Evolutionary conservation across 768 basidiomycete species (phyloP).

Genomic region (Inosperma sp.): DNA sequence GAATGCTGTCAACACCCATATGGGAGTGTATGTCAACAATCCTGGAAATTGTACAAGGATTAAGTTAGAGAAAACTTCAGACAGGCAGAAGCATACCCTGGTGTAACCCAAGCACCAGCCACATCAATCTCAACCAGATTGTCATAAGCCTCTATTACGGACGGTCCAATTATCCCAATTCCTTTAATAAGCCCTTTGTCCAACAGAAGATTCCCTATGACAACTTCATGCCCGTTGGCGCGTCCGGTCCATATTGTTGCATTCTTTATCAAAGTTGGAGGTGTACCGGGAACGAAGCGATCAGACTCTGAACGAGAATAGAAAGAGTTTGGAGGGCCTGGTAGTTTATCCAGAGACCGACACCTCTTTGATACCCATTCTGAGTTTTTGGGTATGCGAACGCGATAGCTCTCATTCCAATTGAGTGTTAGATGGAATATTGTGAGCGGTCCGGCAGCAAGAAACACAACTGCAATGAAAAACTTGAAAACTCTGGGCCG

Average conservation of each 20-base stretch:
- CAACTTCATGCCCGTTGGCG: constrained; percentile 48
- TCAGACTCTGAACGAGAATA: constrained; percentile 46
- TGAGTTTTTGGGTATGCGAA: constrained; percentile 35
- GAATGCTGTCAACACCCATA: constrained; percentile 36
- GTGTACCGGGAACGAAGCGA: constrained; percentile 58
- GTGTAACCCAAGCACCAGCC: constrained; percentile 69
- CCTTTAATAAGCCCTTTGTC: constrained; percentile 53
- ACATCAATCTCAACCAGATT: constrained; percentile 45
- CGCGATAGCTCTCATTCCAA: constrained; percentile 15
- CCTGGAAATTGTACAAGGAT: constrained; percentile 16
- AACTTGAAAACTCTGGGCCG: constrained; percentile 15
- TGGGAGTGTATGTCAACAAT: constrained; percentile 53
- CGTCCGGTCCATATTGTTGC: constrained; percentile 64
- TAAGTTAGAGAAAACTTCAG: background rate
- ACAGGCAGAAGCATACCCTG: constrained; percentile 40
- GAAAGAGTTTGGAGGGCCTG: constrained; percentile 44
- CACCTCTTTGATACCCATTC: constrained; percentile 47
- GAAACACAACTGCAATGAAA: constrained; percentile 22
- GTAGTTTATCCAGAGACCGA: constrained; percentile 41
- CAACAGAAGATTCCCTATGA: constrained; percentile 56
- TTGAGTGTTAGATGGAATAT: constrained; percentile 23
- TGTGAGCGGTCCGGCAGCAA: constrained; percentile 23
- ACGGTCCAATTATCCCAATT: constrained; percentile 40
- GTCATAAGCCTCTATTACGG: constrained; percentile 17
- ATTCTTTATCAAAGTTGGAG: constrained; percentile 61